Evolutionary conservation across 495 filamentous ascomycete species (phyloP).

Genomic region (Chaetomium cochliodes): DNA sequence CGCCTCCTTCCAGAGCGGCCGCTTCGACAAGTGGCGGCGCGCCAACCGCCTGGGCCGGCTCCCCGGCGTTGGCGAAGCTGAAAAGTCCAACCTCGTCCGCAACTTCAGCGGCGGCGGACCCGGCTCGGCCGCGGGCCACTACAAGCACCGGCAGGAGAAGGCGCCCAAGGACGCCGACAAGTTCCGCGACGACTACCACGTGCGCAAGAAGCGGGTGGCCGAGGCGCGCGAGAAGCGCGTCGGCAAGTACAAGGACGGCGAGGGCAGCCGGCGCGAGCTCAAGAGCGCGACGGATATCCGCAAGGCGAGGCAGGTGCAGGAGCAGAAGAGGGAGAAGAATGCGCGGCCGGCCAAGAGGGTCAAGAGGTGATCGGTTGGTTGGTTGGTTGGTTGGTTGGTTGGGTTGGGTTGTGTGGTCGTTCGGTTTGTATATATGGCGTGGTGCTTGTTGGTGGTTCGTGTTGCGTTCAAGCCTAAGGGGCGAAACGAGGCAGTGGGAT

Average conservation of each 20-base stretch:
- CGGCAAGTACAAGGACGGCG: slow-evolving; percentile 65
- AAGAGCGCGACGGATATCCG: slow-evolving; percentile 80
- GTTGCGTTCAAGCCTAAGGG: no score
- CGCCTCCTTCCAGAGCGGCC: slow-evolving; percentile 84
- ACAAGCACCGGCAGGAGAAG: slow-evolving; percentile 76
- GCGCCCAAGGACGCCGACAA: slow-evolving; percentile 93
- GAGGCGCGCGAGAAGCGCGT: slow-evolving; percentile 84
- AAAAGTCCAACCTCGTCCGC: slow-evolving; percentile 64
- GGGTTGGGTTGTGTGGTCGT: no score
- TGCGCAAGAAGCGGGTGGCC: slow-evolving; percentile 82
- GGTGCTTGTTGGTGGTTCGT: background rate
- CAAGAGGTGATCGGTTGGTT: slow-evolving; percentile 31
- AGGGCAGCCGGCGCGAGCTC: slow-evolving; percentile 69
- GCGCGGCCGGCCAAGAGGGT: slow-evolving; percentile 73
- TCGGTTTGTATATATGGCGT: background rate
- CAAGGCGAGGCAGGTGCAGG: slow-evolving; percentile 71
- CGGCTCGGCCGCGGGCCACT: slow-evolving; percentile 47
- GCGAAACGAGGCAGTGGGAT: no score
- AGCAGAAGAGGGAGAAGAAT: slow-evolving; percentile 77
- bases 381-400: background rate
- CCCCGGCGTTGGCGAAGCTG: slow-evolving; percentile 78
- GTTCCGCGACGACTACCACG: slow-evolving; percentile 81
- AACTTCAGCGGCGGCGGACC: slow-evolving; percentile 53
- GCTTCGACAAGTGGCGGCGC: slow-evolving; percentile 88
- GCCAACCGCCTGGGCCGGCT: slow-evolving; percentile 74